phyloP scores from a whole-genome alignment of 2,329 filamentous ascomycete species.

The Tricladium varicosporioides region DNA sequence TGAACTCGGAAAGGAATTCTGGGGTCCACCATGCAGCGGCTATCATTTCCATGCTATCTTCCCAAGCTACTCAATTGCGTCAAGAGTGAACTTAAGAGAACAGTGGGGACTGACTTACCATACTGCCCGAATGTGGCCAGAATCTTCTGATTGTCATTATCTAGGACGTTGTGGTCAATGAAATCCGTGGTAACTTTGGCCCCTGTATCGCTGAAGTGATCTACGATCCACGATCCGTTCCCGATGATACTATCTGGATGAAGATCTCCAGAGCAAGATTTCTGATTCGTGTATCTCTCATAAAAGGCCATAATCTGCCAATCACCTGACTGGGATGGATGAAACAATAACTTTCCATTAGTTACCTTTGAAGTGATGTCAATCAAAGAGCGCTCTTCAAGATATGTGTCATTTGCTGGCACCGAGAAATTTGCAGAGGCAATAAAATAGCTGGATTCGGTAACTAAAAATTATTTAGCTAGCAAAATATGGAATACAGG shows the following conservation, averaged over 20 bases:
- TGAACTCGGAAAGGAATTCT: slow-evolving; percentile 31
- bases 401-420: neutral
- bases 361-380: neutral
- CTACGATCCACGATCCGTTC: slow-evolving; percentile 36
- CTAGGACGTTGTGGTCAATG: slow-evolving; percentile 2
- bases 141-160: neutral
- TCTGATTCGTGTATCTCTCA: slow-evolving; percentile 20
- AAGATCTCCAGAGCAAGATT: slow-evolving; percentile 29
- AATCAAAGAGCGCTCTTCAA: neutral
- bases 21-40: slow-evolving; percentile 39
- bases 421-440: neutral
- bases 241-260: slow-evolving; percentile 25
- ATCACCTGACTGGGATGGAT: neutral
- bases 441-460: neutral
- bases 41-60: slow-evolving; percentile 36
- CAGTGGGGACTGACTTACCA: slow-evolving; percentile 5
- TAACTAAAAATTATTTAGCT: neutral
- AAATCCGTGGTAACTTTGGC: slow-evolving; percentile 1
- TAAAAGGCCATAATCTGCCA: slow-evolving; percentile 1
- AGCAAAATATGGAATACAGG: neutral
- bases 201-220: slow-evolving; percentile 8
- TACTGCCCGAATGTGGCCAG: slow-evolving; percentile 21
- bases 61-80: slow-evolving; percentile 25
- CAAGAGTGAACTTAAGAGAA: neutral
- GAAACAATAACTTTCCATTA: neutral